Evolutionary conservation across 129 eudicot genomes (phyloP).

Genomic region (Chrysanthemum makinoi): DNA sequence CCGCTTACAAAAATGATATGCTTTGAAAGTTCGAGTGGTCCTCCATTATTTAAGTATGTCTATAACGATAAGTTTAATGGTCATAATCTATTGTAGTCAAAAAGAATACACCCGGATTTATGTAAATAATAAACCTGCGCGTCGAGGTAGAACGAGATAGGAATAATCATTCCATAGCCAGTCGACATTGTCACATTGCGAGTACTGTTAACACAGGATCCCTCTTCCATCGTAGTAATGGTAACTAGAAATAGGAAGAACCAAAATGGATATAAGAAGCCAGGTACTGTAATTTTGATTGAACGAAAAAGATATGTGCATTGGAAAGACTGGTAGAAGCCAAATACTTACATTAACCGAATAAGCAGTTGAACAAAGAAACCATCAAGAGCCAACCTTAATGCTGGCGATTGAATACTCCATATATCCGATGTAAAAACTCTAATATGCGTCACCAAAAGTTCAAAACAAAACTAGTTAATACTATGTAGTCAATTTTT

Average conservation of each 20-base stretch:
- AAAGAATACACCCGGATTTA: not conserved
- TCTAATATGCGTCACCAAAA: constrained; percentile 6
- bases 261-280: too few species aligned
- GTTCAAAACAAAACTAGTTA: too few species aligned
- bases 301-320: too few species aligned
- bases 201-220: constrained; percentile 18
- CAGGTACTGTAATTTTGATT: too few species aligned
- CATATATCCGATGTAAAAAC: constrained; percentile 32
- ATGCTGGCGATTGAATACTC: constrained; percentile 22
- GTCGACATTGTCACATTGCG: constrained; percentile 30
- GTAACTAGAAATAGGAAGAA: constrained; percentile 16
- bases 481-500: too few species aligned
- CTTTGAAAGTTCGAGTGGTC: constrained; percentile 19
- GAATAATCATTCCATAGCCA: constrained; percentile 27
- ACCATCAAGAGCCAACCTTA: constrained; percentile 30
- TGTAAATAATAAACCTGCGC: constrained; percentile 22
- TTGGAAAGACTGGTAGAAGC: too few species aligned
- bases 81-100: too few species aligned
- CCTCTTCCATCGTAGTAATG: constrained; percentile 30
- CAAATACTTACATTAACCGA: constrained; percentile 23
- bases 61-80: not conserved
- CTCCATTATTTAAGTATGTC: constrained; percentile 8
- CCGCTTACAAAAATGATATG: constrained; percentile 26
- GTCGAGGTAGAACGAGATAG: constrained; percentile 27
- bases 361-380: constrained; percentile 27